Evolutionary conservation across 2,329 filamentous ascomycete genomes (phyloP).

Genomic region (Sporothrix sp.): DNA sequence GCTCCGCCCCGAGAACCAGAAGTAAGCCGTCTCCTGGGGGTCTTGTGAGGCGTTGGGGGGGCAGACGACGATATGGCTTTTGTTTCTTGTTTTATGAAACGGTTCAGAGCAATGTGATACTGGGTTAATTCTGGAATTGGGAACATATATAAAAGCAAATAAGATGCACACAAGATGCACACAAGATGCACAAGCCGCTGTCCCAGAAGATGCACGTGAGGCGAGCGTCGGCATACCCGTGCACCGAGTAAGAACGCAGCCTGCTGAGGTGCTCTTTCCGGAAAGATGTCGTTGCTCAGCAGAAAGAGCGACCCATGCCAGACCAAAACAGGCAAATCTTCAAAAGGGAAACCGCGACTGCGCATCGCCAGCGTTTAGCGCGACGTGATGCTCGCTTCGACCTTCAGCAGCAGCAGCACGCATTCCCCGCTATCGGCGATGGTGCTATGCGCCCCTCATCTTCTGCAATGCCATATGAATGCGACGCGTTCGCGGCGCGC

Average conservation of each 20-base stretch:
- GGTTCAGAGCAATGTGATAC: not conserved
- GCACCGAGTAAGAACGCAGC: no score
- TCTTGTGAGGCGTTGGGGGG: not conserved
- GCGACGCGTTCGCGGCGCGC: no score
- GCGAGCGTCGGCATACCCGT: no score
- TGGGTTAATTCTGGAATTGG: conserved; percentile 9
- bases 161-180: no score
- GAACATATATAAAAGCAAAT: not conserved
- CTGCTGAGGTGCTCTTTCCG: no score
- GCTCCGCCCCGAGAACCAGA: conserved; percentile 80
- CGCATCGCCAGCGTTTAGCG: not conserved
- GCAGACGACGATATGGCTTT: not conserved
- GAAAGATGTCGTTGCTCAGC: no score
- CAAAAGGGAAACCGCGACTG: no score
- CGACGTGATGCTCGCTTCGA: not conserved
- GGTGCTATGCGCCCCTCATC: conserved; percentile 2
- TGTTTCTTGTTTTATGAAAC: not conserved
- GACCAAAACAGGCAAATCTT: no score
- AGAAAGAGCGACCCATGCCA: no score
- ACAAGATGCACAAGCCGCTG: no score
- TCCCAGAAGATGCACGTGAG: no score
- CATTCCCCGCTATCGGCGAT: conserved; percentile 8
- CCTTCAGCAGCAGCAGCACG: not conserved
- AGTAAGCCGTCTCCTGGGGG: conserved; percentile 39
- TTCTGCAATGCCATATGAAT: not conserved